A percentile compares a stretch with the other conserved stretches of the same genome.
Evolutionary conservation across 208 protist genomes (phyloP).

Genomic region (Wallacemonas sp.): DNA sequence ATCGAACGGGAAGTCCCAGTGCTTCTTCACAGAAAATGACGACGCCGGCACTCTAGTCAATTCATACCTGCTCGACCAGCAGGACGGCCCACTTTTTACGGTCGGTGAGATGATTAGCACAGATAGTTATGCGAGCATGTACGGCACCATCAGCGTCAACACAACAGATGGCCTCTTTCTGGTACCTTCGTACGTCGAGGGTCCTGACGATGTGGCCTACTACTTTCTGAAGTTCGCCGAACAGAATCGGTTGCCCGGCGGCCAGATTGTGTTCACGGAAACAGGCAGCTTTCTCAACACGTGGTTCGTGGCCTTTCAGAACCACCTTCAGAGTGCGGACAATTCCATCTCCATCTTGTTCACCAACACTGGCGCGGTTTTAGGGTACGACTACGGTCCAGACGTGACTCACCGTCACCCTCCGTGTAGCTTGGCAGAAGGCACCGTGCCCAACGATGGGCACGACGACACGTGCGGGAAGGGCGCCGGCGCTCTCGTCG

Average conservation of each 20-base stretch:
- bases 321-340: conserved; percentile 27
- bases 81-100: not conserved
- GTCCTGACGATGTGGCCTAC: conserved; percentile 17
- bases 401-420: not conserved
- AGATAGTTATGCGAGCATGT: not conserved
- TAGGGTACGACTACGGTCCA: conserved; percentile 26
- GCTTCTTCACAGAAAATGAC: conserved; percentile 21
- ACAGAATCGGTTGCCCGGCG: conserved; percentile 7
- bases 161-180: not conserved
- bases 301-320: conserved; percentile 39
- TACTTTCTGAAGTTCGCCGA: conserved; percentile 5
- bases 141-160: not conserved
- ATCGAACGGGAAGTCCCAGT: not conserved
- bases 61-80: not conserved
- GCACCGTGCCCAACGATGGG: not conserved
- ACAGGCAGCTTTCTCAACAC: conserved; percentile 26
- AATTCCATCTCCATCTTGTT: conserved; percentile 48
- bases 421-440: not conserved
- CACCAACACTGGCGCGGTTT: conserved; percentile 20
- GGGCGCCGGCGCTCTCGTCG: conserved; percentile 8
- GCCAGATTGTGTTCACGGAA: conserved; percentile 21
- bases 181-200: not conserved
- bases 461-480: not conserved
- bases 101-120: not conserved
- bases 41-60: conserved; percentile 10